Evolutionary conservation across 441 rosid species (phyloP).

Genomic region (Euphorbia celastroides): DNA sequence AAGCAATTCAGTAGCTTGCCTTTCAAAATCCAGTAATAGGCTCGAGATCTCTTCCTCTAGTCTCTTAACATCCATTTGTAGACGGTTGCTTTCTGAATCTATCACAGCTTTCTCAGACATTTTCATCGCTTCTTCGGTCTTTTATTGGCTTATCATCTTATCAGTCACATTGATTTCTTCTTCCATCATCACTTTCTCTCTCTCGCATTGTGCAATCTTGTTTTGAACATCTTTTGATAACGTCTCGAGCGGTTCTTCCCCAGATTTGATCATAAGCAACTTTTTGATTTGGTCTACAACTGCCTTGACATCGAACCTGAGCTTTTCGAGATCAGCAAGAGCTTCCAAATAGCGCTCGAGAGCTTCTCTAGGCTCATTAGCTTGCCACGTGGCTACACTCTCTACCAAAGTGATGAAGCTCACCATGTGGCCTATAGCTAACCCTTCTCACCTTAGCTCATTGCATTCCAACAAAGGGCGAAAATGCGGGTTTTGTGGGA

Average conservation of each 20-base stretch:
- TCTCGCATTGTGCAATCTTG: neutral
- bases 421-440: constrained; percentile 12
- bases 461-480: constrained; percentile 6
- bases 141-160: neutral
- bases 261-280: neutral
- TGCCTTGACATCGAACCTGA: neutral
- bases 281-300: neutral
- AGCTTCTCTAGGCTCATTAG: neutral
- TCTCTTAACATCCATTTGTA: neutral
- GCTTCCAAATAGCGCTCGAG: constrained; percentile 1
- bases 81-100: neutral
- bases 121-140: neutral
- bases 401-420: constrained; percentile 6
- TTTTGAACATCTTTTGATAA: neutral
- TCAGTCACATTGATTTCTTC: constrained; percentile 7
- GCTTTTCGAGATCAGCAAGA: constrained; percentile 2
- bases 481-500: constrained; percentile 17
- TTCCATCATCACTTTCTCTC: neutral
- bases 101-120: neutral
- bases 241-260: neutral
- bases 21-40: neutral
- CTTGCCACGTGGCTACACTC: neutral
- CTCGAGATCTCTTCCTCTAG: neutral
- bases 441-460: constrained; percentile 8
- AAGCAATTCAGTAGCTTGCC: neutral